A percentile compares a stretch with the other conserved stretches of the same genome.
Evolutionary conservation across 371 early-diverging fungal species (phyloP).

Genomic region (Syncephalastrum sp.): DNA sequence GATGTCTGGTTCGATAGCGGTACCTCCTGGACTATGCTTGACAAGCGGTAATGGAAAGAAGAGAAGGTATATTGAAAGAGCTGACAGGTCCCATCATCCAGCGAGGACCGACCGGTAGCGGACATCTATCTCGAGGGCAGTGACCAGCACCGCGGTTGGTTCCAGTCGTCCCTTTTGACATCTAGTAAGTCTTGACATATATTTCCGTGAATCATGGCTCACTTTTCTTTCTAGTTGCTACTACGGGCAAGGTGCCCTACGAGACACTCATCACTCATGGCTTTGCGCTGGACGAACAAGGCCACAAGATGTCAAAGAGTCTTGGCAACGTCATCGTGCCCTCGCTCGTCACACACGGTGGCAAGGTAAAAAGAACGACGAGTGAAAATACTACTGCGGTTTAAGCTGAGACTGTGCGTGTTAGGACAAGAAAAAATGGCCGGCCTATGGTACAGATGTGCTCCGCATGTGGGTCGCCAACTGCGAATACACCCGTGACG

Average conservation of each 20-base stretch:
- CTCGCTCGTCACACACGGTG: slow-evolving; percentile 65
- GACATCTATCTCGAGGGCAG: slow-evolving; percentile 94
- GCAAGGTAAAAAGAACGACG: slow-evolving; percentile 37
- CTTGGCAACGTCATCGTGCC: slow-evolving; percentile 91
- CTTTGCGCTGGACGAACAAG: slow-evolving; percentile 87
- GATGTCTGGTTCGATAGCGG: slow-evolving; percentile 97
- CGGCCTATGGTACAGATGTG: slow-evolving; percentile 86
- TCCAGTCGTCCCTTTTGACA: slow-evolving; percentile 92
- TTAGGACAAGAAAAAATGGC: slow-evolving; percentile 61
- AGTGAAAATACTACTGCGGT: neutral
- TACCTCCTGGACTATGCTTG: slow-evolving; percentile 79
- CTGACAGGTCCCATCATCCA: neutral
- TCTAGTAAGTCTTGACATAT: slow-evolving; percentile 42
- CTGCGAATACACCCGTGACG: slow-evolving; percentile 80
- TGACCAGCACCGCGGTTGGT: slow-evolving; percentile 98
- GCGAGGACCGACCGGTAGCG: slow-evolving; percentile 49
- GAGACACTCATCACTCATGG: slow-evolving; percentile 89
- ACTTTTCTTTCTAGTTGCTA: slow-evolving; percentile 50
- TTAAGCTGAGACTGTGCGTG: neutral
- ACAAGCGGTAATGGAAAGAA: slow-evolving; percentile 14
- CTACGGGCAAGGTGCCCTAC: slow-evolving; percentile 80
- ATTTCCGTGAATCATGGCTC: too few species aligned
- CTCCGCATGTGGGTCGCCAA: slow-evolving; percentile 85
- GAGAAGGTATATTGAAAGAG: slow-evolving; percentile 6
- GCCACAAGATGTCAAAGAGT: slow-evolving; percentile 94